Conservation (phyloP, 768 basidiomycete species). For the Phlegmacium glaucopus region DNA sequence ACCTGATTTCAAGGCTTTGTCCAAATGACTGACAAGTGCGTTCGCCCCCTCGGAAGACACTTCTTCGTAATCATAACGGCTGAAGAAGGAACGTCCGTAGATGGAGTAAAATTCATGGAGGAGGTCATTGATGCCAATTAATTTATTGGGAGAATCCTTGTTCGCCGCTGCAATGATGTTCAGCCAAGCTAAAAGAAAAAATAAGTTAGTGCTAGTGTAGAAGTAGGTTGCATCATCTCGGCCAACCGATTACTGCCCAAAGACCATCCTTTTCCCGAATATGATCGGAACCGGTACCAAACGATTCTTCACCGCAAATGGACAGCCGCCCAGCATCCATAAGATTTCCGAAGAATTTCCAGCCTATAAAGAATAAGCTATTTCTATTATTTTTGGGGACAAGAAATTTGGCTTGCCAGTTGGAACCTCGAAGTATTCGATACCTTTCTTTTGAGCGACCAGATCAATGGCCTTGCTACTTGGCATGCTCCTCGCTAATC, state of each 20-base stretch:
- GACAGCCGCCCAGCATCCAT: conserved; percentile 99
- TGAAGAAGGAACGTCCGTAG: conserved; percentile 98
- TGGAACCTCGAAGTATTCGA: conserved; percentile 94
- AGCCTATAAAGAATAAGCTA: conserved; percentile 49
- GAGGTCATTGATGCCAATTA: conserved; percentile 89
- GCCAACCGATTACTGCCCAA: conserved; percentile 92
- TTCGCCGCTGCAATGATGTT: conserved; percentile 95
- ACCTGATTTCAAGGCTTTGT: conserved; percentile 61
- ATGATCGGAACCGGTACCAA: conserved; percentile 99
- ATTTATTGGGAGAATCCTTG: conserved; percentile 64
- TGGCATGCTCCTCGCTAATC: conserved; percentile 95
- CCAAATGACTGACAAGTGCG: conserved; percentile 76
- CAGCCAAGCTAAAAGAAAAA: conserved; percentile 72
- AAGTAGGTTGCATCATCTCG: not conserved
- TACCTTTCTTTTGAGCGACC: conserved; percentile 89
- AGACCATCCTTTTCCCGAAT: conserved; percentile 99
- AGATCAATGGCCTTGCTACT: conserved; percentile 96
- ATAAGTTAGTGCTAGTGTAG: not conserved
- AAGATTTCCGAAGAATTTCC: conserved; percentile 99
- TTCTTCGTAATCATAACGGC: conserved; percentile 98
- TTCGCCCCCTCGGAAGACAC: conserved; percentile 89
- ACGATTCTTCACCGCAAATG: conserved; percentile 98
- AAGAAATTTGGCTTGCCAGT: conserved; percentile 56
- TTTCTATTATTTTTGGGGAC: not conserved
- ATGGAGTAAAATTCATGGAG: conserved; percentile 82